Conservation (phyloP, 257 asterid genomes). For the Rubia yunnanensis region DNA sequence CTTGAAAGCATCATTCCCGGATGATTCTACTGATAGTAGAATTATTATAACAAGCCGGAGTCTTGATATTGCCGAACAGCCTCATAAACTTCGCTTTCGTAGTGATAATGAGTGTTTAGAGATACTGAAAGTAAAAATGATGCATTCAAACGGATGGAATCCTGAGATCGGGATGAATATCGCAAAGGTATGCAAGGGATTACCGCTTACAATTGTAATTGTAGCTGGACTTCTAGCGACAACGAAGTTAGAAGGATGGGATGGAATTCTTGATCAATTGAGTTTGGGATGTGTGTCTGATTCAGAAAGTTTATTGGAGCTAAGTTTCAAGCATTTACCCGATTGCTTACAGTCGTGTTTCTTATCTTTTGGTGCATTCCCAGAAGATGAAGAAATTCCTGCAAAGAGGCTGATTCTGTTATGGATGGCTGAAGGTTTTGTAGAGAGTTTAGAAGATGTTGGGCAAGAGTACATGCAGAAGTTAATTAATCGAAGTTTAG, state of each 20-base stretch:
- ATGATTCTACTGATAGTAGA: neutral
- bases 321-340: neutral
- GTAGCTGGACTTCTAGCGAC: neutral
- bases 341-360: neutral
- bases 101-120: neutral
- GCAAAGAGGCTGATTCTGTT: neutral
- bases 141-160: neutral
- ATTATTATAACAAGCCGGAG: neutral
- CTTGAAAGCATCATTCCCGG: neutral
- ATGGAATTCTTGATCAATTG: neutral
- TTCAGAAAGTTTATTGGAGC: neutral
- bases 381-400: neutral
- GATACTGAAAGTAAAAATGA: neutral
- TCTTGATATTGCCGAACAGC: neutral
- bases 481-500: neutral
- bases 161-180: neutral
- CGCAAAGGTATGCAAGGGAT: neutral
- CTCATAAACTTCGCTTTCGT: neutral
- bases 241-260: neutral
- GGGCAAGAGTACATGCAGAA: neutral
- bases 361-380: neutral
- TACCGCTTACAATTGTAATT: neutral
- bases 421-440: conserved; percentile 1
- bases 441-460: neutral
- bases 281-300: neutral